phyloP scores from a whole-genome alignment of 2,329 filamentous ascomycete genomes.

The Aspergillus sergii region DNA sequence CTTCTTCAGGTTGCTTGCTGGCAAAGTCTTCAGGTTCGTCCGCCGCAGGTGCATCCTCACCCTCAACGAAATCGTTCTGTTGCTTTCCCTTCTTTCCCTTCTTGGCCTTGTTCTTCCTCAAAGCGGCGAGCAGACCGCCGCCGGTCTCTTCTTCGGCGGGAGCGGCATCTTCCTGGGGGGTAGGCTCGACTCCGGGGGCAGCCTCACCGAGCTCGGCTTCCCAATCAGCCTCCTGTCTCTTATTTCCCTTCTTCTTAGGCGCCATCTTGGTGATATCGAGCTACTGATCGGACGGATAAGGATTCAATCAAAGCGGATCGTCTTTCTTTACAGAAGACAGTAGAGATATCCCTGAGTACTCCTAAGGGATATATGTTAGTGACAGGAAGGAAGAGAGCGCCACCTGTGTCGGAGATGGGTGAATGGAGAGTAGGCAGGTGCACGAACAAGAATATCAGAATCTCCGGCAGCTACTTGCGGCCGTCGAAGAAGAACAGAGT shows the following conservation, averaged over 20 bases:
- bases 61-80: slow-evolving; percentile 72
- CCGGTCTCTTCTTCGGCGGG: slow-evolving; percentile 57
- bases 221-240: slow-evolving; percentile 87
- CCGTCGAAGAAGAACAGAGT: slow-evolving; percentile 3
- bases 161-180: slow-evolving; percentile 47
- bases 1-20: slow-evolving; percentile 77
- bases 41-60: slow-evolving; percentile 58
- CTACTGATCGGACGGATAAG: background rate
- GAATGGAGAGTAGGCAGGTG: background rate
- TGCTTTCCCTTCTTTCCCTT: slow-evolving; percentile 87
- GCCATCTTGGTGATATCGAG: slow-evolving; percentile 62
- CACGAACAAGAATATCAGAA: slow-evolving; percentile 20
- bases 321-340: background rate
- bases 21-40: slow-evolving; percentile 50
- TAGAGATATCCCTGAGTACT: background rate
- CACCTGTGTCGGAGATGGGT: background rate
- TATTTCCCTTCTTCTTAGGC: slow-evolving; percentile 93
- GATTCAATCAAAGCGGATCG: background rate
- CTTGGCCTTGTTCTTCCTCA: slow-evolving; percentile 81
- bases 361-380: background rate
- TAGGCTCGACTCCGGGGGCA: slow-evolving; percentile 52
- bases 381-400: background rate
- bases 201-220: slow-evolving; percentile 87
- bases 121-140: slow-evolving; percentile 74
- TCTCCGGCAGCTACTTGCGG: slow-evolving; percentile 15